Percentiles rank a stretch among this genome's conserved stretches.
These are phyloP conservation scores for Caryocar brasiliense DNA, from an alignment of 441 rosid genomes.

Conservation along the genomic window DNA sequence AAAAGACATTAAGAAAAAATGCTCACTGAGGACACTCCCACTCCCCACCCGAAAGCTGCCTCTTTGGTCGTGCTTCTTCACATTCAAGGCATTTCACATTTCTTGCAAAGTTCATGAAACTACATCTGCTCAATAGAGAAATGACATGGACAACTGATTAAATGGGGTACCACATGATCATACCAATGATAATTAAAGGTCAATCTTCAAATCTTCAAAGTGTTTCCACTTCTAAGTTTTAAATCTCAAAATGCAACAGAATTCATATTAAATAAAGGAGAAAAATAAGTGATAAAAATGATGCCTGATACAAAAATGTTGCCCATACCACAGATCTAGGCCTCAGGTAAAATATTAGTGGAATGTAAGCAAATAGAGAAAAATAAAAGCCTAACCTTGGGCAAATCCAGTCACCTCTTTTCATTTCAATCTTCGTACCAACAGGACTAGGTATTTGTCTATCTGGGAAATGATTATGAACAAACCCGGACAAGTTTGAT, in stretches of 20 bases:
- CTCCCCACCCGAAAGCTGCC: conserved; percentile 75
- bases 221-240: background rate
- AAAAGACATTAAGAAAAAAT: conserved; percentile 11
- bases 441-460: conserved; percentile 25
- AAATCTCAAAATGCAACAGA: background rate
- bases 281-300: too few species aligned
- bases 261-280: background rate
- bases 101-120: conserved; percentile 82
- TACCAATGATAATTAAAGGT: background rate
- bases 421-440: conserved; percentile 53
- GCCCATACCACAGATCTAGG: too few species aligned
- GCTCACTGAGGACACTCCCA: conserved; percentile 98
- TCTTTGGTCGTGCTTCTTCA: conserved; percentile 69
- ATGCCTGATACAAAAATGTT: too few species aligned
- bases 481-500: conserved; percentile 15
- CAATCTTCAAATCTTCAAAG: background rate
- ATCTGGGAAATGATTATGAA: conserved; percentile 30
- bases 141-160: background rate
- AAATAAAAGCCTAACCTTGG: too few species aligned
- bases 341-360: too few species aligned
- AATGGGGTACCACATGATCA: background rate
- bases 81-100: conserved; percentile 81
- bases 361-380: too few species aligned
- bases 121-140: conserved; percentile 59
- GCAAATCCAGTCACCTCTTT: conserved; percentile 91